Evolutionary conservation across 2,329 filamentous ascomycete genomes (phyloP), one percentile per base, ranked within the genome.

Genomic region (Epicoccum sorghinum): DNA sequence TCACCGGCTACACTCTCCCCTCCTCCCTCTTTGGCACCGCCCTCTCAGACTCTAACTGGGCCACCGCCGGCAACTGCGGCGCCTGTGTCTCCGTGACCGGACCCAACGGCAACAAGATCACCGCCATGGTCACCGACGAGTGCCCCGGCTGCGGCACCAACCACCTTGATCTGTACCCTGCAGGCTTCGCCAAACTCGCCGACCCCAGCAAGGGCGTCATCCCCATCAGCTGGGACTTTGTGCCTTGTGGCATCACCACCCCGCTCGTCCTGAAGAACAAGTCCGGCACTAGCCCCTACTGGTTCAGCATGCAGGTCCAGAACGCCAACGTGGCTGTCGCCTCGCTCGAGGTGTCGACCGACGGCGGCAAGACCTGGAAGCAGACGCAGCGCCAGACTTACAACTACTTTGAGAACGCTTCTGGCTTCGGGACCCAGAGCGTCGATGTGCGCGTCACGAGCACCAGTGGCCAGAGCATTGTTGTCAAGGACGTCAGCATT

Each of bases 271-370:
- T 85, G 23, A 78, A 80, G 69, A 83, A 82, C 73, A 84, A 85
- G 68, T 75, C 77, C 22, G 80, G 80, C 23, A 78, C 79, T 3
- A 81, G 79, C 4, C 66, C 72, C 27, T 78, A 79, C 69, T 84
- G 82, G 82, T 85, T 85, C 74, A 79, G 78, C 42, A 85, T 86
- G 79, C 86, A 89, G 70, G 85, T 88, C 38, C 78, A 86, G 64
- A 88, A 88, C 72, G 75, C 82, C 64, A 86, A 86, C 68, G 77
- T 83, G 55, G 78, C 79, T 13, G 79, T 88, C 36, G 63, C 76
- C 47, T 78, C 75, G 58, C 77, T 89, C 23, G 85, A 88, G 61
- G 85, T 88, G 53, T 85, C 82, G 54, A 84, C 79, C 14, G 82
- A 89, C 64, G 79, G 82, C 9, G 86, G 86, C 14, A 78, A 62